Percentiles rank a stretch among this genome's conserved stretches.
phyloP scores from a whole-genome alignment of 2,329 filamentous ascomycete genomes.

The Rhinocladiella mackenziei region DNA sequence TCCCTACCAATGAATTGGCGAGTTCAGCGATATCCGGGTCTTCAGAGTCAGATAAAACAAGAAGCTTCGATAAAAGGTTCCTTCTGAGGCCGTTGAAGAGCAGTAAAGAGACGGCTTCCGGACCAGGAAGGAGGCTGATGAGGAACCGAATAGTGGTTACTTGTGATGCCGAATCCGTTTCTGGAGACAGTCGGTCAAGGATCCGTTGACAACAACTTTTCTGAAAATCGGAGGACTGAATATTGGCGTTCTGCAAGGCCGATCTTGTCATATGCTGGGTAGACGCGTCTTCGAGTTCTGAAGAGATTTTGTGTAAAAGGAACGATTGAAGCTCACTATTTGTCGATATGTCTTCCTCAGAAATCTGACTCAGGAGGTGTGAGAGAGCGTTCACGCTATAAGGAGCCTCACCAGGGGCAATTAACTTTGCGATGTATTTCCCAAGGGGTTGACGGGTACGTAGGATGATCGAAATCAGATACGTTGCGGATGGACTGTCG shows the following conservation, averaged over 20 bases:
- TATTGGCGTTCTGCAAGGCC: conserved; percentile 34
- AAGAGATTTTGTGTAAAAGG: conserved; percentile 39
- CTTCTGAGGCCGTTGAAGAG: conserved; percentile 4
- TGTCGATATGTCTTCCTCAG: conserved; percentile 10
- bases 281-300: conserved; percentile 32
- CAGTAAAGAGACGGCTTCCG: background rate
- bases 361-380: conserved; percentile 9
- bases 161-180: conserved; percentile 18
- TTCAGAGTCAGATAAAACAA: conserved; percentile 24
- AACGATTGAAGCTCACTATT: conserved; percentile 15
- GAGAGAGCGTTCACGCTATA: conserved; percentile 7
- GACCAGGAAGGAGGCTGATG: conserved; percentile 2
- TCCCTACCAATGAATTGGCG: conserved; percentile 15
- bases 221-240: conserved; percentile 37
- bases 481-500: conserved; percentile 63
- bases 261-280: conserved; percentile 30
- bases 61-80: conserved; percentile 18
- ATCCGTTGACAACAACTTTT: conserved; percentile 26
- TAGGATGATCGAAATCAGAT: conserved; percentile 64
- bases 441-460: conserved; percentile 36
- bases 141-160: conserved; percentile 13
- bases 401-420: conserved; percentile 33
- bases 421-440: conserved; percentile 36
- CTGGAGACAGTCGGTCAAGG: conserved; percentile 17
- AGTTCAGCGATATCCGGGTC: conserved; percentile 14